Evolutionary conservation across 2,329 filamentous ascomycete species (phyloP).

Genomic region (Alternaria brassicae): DNA sequence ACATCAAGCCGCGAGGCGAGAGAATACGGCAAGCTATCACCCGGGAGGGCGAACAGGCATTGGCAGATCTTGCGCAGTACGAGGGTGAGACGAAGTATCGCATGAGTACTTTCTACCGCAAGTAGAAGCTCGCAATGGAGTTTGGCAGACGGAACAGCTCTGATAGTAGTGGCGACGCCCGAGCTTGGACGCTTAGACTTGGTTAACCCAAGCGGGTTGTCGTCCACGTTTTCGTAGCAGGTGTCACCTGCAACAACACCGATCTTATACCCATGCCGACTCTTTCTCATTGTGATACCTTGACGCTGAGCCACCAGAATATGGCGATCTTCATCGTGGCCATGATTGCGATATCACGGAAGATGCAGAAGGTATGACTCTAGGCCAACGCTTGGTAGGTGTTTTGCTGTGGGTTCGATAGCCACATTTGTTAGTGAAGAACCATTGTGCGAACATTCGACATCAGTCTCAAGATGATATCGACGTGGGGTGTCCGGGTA

Average conservation of each 20-base stretch:
- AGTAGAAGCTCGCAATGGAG: slow-evolving; percentile 3
- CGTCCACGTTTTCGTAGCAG: background rate
- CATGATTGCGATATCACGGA: background rate
- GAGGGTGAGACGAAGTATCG: slow-evolving; percentile 65
- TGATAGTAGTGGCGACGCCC: background rate
- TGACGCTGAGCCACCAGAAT: background rate
- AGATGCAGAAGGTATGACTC: background rate
- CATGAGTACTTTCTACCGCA: slow-evolving; percentile 52
- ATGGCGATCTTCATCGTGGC: background rate
- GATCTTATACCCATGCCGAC: background rate
- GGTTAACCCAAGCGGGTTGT: background rate
- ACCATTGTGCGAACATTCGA: no score
- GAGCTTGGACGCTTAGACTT: background rate
- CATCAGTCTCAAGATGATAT: background rate
- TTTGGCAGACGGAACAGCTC: background rate
- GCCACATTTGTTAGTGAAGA: background rate
- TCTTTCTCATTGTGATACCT: background rate
- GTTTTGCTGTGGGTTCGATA: background rate
- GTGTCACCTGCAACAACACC: background rate
- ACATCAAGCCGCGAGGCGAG: slow-evolving; percentile 59
- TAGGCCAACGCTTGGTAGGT: background rate
- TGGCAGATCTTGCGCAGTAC: slow-evolving; percentile 60
- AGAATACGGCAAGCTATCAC: slow-evolving; percentile 60
- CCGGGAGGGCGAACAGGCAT: slow-evolving; percentile 61
- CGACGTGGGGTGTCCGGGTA: background rate